These are phyloP conservation scores for Coemansia biformis DNA, from an alignment of 192 early-diverging fungal species.

Conservation along the genomic window DNA sequence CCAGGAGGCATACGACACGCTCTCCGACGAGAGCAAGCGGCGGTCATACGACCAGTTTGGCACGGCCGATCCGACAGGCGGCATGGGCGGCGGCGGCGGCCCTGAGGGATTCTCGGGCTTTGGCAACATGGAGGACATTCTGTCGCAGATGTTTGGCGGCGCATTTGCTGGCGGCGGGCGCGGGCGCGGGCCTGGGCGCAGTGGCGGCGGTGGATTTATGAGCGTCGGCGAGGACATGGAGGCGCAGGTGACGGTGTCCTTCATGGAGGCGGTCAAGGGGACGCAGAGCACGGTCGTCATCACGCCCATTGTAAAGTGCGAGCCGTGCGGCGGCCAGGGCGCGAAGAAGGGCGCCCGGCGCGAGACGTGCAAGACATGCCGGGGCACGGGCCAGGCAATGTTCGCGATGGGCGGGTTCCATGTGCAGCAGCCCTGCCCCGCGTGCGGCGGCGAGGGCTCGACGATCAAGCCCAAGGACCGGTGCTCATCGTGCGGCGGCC, in stretches of 20 bases:
- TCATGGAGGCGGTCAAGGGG: slow-evolving; percentile 91
- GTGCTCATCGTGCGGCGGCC: slow-evolving; percentile 76
- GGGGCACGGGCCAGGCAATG: slow-evolving; percentile 77
- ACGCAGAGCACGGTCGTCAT: slow-evolving; percentile 61
- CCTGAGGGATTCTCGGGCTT: slow-evolving; percentile 53
- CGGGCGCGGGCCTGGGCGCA: slow-evolving; percentile 32
- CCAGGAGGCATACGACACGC: slow-evolving; percentile 94
- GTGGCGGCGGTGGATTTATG: slow-evolving; percentile 28
- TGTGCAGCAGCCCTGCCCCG: slow-evolving; percentile 75
- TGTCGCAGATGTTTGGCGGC: slow-evolving; percentile 72
- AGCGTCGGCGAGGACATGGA: slow-evolving; percentile 63
- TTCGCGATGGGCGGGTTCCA: slow-evolving; percentile 87
- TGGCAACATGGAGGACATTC: slow-evolving; percentile 57
- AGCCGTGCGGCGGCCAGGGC: slow-evolving; percentile 75
- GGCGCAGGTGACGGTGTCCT: slow-evolving; percentile 61
- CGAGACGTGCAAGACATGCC: slow-evolving; percentile 67
- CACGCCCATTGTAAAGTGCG: slow-evolving; percentile 65
- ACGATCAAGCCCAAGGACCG: slow-evolving; percentile 58
- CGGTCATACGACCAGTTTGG: slow-evolving; percentile 92
- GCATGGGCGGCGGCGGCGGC: slow-evolving; percentile 34
- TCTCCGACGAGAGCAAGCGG: slow-evolving; percentile 89
- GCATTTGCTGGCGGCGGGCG: slow-evolving; percentile 48
- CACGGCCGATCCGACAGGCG: slow-evolving; percentile 48
- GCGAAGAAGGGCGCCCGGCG: slow-evolving; percentile 70
- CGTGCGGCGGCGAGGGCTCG: slow-evolving; percentile 80